Base-by-base conservation (phyloP, 768 basidiomycete species). In the Mycena rebaudengoi region DNA sequence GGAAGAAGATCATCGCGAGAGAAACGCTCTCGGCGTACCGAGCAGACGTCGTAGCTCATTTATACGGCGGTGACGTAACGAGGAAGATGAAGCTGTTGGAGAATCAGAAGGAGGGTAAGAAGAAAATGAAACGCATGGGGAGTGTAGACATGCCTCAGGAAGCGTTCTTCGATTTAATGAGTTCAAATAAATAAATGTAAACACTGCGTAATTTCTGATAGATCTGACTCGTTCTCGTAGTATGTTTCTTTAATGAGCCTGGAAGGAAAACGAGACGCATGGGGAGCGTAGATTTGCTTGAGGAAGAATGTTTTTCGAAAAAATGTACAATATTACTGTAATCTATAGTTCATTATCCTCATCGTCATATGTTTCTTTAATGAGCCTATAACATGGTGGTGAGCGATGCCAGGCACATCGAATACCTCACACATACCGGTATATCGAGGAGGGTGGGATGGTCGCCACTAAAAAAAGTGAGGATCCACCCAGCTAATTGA, bases 331-430 rank as follows among this genome's bases (percentile, higher is more conserved):
- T n/a, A n/a, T n/a, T n/a, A n/a, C n/a, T n/a, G n/a, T 65, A 60
- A 62, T 64, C 77, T 79, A 92, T 56, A 97, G 78, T 70, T 94
- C 92, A 63, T 89, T 88, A 74, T 98, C 96, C 75, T 96, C 95
- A 71, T 98, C 96, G 71, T 97, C 96, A 65, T 98, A 98, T 25
- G 94, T 90, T 76, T 98, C 96, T 73, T 96, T 96, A 77, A 98
- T 87, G 39, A 98, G 82, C 56, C 91, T 91, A 72, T 2, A 50
- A 66, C 41, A 61, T 43, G 55, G 33, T 48, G 25, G 33, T 48
- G 25, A 74, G 49, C 72, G 62, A 64, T 39, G 18, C 41, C 52
- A 60, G 18, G 13, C 26, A 10, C 11, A 41, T n/a, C 30, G 20
- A 54, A n/a, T 11, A 44, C 10, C 5, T 25, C 41, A 45, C n/a